Conservation (phyloP, 2,329 filamentous ascomycete species). For the Lachnellula occidentalis region DNA sequence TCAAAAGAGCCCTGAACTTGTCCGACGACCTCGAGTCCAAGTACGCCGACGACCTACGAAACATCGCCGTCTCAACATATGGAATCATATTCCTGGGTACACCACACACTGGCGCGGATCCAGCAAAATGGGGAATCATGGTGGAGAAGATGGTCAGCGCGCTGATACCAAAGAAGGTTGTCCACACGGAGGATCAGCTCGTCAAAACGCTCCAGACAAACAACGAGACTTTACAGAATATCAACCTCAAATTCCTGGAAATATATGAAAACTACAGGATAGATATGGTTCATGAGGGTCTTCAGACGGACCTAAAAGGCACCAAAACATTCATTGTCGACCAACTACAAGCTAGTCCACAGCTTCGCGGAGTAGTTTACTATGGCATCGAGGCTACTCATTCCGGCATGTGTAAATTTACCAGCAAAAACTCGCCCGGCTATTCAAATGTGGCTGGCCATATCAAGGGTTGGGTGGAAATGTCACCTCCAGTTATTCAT, state of each 20-base stretch:
- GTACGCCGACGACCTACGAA: conserved; percentile 58
- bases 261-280: conserved; percentile 66
- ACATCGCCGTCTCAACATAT: conserved; percentile 69
- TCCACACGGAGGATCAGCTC: conserved; percentile 63
- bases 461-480: conserved; percentile 27
- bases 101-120: conserved; percentile 64
- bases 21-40: conserved; percentile 55
- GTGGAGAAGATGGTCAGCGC: conserved; percentile 63
- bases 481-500: conserved; percentile 18
- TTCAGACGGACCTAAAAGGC: conserved; percentile 63
- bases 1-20: conserved; percentile 65
- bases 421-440: conserved; percentile 57
- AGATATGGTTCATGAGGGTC: conserved; percentile 72
- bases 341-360: conserved; percentile 62
- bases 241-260: conserved; percentile 67
- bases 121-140: conserved; percentile 62
- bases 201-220: conserved; percentile 67
- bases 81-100: conserved; percentile 74
- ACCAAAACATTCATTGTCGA: conserved; percentile 63
- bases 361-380: conserved; percentile 62
- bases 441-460: conserved; percentile 36
- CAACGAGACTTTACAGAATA: conserved; percentile 68
- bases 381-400: conserved; percentile 73
- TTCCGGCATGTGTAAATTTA: conserved; percentile 67
- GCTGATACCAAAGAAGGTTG: conserved; percentile 58